These are phyloP conservation scores for Yamadazyma mexicana DNA, from an alignment of 1,139 yeast genomes.

Conservation along the genomic window DNA sequence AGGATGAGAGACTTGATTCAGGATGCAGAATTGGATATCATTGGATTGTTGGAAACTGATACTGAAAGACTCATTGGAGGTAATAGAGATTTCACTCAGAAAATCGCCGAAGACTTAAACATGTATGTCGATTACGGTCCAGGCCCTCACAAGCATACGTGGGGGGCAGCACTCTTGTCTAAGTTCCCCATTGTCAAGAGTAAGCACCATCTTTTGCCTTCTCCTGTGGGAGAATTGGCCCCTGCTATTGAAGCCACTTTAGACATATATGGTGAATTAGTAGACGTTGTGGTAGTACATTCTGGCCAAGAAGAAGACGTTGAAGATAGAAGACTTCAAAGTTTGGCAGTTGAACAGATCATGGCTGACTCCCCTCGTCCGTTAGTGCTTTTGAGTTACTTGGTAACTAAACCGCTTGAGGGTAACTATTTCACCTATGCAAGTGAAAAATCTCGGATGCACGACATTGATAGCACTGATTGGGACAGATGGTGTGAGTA, in stretches of 20 bases:
- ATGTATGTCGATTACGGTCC: constrained; percentile 98
- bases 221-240: constrained; percentile 97
- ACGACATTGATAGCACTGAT: constrained; percentile 89
- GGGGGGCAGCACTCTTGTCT: constrained; percentile 94
- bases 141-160: constrained; percentile 95
- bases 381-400: constrained; percentile 76
- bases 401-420: constrained; percentile 81
- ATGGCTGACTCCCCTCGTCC: constrained; percentile 84
- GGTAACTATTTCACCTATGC: constrained; percentile 94
- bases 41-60: constrained; percentile 89
- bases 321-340: constrained; percentile 88
- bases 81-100: constrained; percentile 89
- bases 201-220: constrained; percentile 85
- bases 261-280: constrained; percentile 81
- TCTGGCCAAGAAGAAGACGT: constrained; percentile 97
- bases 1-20: constrained; percentile 81
- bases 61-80: constrained; percentile 95
- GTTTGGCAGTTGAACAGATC: constrained; percentile 69
- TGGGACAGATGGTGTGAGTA: constrained; percentile 99
- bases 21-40: constrained; percentile 86
- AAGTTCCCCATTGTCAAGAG: constrained; percentile 91
- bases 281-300: constrained; percentile 95
- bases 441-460: constrained; percentile 79
- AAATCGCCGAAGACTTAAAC: constrained; percentile 86
- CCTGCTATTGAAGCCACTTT: constrained; percentile 97